Evolutionary conservation across 441 rosid species (phyloP).

Genomic region (Populus trichocarpa): DNA sequence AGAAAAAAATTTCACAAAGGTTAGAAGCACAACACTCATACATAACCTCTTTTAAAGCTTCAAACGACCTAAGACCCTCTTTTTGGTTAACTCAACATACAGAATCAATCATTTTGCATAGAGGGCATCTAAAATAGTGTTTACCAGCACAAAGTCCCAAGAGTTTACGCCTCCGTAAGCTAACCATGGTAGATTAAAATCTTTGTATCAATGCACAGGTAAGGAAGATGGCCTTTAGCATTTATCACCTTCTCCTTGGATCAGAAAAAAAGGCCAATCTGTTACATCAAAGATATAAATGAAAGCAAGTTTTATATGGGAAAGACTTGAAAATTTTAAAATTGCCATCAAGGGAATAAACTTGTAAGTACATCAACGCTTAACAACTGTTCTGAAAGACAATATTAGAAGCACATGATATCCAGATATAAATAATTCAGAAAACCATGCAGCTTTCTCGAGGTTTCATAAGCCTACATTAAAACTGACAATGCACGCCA

Average conservation of each 20-base stretch:
- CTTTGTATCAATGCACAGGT: slow-evolving; percentile 15
- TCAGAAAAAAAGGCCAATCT: slow-evolving; percentile 12
- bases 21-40: not conserved
- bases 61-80: not conserved
- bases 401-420: not conserved
- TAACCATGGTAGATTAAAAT: slow-evolving; percentile 61
- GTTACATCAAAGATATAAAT: not conserved
- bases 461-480: not conserved
- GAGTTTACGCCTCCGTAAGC: slow-evolving; percentile 90
- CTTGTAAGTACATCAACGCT: not conserved
- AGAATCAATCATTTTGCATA: slow-evolving; percentile 9
- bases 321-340: not conserved
- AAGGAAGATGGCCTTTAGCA: slow-evolving; percentile 18
- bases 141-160: slow-evolving; percentile 92
- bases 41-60: not conserved
- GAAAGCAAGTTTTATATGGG: slow-evolving; percentile 14
- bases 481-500: not conserved
- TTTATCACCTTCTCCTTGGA: slow-evolving; percentile 22
- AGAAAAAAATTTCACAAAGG: not conserved
- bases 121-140: slow-evolving; percentile 15
- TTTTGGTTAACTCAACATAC: not conserved
- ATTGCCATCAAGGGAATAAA: not conserved
- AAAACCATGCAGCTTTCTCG: not conserved
- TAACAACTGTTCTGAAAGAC: not conserved
- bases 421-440: not conserved